phyloP scores from a whole-genome alignment of 352 stramenopile species.

The Ophiocytium majus region DNA sequence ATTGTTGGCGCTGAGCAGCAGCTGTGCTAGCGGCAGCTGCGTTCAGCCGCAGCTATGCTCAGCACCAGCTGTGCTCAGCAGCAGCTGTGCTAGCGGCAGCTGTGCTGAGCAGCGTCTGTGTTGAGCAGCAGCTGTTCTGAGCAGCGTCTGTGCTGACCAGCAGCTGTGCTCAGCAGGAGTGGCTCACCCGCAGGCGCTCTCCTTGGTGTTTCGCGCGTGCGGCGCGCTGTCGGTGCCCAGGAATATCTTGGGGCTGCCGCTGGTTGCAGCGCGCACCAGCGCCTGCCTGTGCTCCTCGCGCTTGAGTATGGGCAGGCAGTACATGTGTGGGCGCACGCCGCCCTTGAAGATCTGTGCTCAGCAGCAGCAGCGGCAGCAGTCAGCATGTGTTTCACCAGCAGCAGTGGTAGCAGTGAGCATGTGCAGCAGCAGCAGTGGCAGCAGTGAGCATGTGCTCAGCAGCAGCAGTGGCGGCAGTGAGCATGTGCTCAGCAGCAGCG shows the following conservation, averaged over 20 bases:
- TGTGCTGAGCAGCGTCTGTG: neutral
- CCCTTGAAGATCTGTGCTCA: constrained; percentile 74
- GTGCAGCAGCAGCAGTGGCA: no score
- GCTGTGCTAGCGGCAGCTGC: neutral
- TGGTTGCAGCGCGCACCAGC: constrained; percentile 59
- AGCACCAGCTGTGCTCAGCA: neutral
- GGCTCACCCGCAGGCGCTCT: constrained; percentile 72
- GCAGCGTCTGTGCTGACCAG: neutral
- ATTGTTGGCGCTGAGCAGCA: neutral
- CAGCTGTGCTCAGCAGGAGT: neutral
- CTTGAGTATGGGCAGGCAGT: constrained; percentile 99
- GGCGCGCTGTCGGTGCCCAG: constrained; percentile 96
- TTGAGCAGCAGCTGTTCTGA: neutral
- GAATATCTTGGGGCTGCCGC: constrained; percentile 93
- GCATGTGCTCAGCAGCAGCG: no score
- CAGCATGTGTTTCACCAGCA: neutral
- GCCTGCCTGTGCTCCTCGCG: constrained; percentile 78
- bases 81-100: neutral
- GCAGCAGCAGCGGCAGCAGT: neutral
- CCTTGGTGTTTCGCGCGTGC: constrained; percentile 84
- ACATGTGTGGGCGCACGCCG: constrained; percentile 96
- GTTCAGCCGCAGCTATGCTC: neutral
- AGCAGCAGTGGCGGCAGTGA: no score
- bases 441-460: no score
- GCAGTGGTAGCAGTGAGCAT: no score